Evolutionary conservation across 1,139 yeast species (phyloP).

Genomic region (Yamadazyma epiphylla): DNA sequence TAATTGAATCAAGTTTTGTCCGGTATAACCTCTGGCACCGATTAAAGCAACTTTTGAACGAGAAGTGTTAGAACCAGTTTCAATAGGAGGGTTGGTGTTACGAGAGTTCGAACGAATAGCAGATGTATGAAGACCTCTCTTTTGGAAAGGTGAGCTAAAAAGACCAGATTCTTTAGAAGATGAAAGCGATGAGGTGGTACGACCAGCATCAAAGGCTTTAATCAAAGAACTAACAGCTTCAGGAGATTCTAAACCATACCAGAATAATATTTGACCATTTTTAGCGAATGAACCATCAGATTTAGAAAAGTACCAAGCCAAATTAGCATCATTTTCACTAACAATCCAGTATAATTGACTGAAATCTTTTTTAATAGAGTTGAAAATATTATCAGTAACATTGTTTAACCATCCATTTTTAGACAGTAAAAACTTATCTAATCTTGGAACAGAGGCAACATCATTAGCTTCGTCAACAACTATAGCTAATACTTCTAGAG

Average conservation of each 20-base stretch:
- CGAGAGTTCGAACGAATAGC: slow-evolving; percentile 26
- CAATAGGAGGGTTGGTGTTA: slow-evolving; percentile 72
- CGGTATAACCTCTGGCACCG: slow-evolving; percentile 98
- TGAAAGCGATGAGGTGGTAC: slow-evolving; percentile 32
- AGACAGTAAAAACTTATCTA: slow-evolving; percentile 85
- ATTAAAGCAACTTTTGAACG: slow-evolving; percentile 81
- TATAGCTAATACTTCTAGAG: slow-evolving; percentile 88
- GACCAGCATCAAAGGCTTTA: slow-evolving; percentile 49
- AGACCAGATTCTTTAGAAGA: slow-evolving; percentile 40
- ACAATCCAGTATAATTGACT: slow-evolving; percentile 80
- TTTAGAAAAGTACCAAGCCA: slow-evolving; percentile 87
- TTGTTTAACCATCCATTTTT: slow-evolving; percentile 96
- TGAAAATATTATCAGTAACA: slow-evolving; percentile 92
- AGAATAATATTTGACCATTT: slow-evolving; percentile 85
- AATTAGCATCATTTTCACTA: slow-evolving; percentile 84
- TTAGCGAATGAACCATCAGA: slow-evolving; percentile 93
- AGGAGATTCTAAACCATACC: slow-evolving; percentile 83
- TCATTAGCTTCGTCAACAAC: slow-evolving; percentile 45
- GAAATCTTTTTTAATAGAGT: slow-evolving; percentile 73
- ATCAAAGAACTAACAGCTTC: slow-evolving; percentile 60
- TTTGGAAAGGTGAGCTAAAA: slow-evolving; percentile 35
- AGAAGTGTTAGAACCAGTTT: slow-evolving; percentile 55
- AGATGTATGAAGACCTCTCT: slow-evolving; percentile 34
- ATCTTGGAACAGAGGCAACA: slow-evolving; percentile 46
- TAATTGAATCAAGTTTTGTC: slow-evolving; percentile 84